Base-by-base conservation (phyloP, 495 filamentous ascomycete genomes). In the Margaritispora aquatica region DNA sequence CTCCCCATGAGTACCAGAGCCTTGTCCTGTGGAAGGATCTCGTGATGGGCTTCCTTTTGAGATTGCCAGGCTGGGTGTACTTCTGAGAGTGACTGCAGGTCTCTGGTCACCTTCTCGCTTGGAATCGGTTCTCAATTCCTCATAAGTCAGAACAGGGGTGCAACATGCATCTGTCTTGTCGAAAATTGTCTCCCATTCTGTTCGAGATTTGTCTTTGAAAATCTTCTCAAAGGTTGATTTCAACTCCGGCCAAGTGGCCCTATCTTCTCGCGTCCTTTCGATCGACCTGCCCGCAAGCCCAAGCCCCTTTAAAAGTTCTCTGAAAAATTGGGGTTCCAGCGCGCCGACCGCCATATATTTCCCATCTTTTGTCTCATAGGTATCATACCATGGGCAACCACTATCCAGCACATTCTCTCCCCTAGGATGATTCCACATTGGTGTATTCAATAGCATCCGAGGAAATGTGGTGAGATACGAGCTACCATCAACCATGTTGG, bases 401-500 rank as follows among this genome's bases (percentile, higher is more conserved):
- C 87, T 82, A 70, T 97, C 93, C 23, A 97, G 70, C 63, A 87
- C 26, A 69, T 96, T 96, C 64, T 80, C 72, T 0, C 93, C 93
- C 36, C 93, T 77, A 24, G 79, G 76, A 10, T 66, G 68, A 63
- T 75, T 64, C 75, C 91, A 92, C 5, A 80, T 58, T 1, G 80
- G 75, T 41, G 70, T 84, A 56, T 87, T 82, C 26, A 74, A 71
- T 46, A 72, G 72, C 26, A 94, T 77, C 54, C 93, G 74, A 31
- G 87, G 83, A 71, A 92, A 92, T 0, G 84, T 86, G 1, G 86
- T 86, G 13, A 97, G 70, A 66, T 90, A 92, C 9, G 83, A 81
- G 21, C 81, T 81, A 0, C 93, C 93, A 71, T 97, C 93, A 5
- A 96, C 92, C 92, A 97, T 97, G 72, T 96, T 96, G 2, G 87